Evolutionary conservation across 2,329 filamentous ascomycete species (phyloP), one percentile per base, ranked within the genome.

Genomic region (Fusarium illudens): DNA sequence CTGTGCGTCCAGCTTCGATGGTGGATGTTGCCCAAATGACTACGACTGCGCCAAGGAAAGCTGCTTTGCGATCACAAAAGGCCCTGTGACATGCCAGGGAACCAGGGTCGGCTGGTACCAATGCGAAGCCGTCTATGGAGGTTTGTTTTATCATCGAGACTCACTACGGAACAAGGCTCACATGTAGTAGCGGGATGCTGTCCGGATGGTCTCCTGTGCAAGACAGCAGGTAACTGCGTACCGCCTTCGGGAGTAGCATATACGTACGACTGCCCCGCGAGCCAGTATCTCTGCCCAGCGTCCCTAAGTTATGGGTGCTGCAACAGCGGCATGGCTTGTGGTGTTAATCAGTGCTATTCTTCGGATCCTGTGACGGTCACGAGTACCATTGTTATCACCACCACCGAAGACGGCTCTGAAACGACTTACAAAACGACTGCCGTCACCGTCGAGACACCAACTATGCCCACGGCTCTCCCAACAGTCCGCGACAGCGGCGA

Each of bases 281-380:
- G 76, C 61, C 84, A 81, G 48, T 84, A 80, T 57, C 76, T 82
- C 4, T 89, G 87, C 60, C 82, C 87, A 2, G 70, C 82, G 6
- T 84, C 83, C 1, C 67, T 84, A 4, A 82, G 82, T 53, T 84
- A 81, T 60, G 86, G 86, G 0, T 89, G 87, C 65, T 89, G 87
- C 70, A 75, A 75, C 3, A 80, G 75, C 48, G 83, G 82, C 5
- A 81, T 84, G 79, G 82, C 75, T 25, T 89, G 87, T 68, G 86
- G 80, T 3, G 59, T 70, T 25, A 76, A 76, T 22, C 75, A 78
- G 50, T 89, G 87, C 70, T 88, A 85, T 61, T 78, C 81, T 2
- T 85, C 82, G 0, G 77, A 76, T 0, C 80, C 83, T 2, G 72
- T 78, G 2, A 87, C 84, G 0, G 76, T 79, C n/a, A 82, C 80